Evolutionary conservation across 306 rosid species (phyloP), one percentile per base, ranked within the genome.

Genomic region (Pyrus bretschneideri): DNA sequence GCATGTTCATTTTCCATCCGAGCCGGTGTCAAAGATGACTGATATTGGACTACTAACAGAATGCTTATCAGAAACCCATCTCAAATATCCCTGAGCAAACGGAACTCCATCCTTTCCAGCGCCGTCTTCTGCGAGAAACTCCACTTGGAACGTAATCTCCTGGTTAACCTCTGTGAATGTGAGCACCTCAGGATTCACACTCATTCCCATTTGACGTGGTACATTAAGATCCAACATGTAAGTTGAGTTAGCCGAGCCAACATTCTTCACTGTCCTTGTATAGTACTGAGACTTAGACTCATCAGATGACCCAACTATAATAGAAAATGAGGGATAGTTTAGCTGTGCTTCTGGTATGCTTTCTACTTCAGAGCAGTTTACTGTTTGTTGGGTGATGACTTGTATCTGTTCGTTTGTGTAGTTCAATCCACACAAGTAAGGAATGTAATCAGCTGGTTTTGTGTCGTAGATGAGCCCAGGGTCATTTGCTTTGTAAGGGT

Each of bases 401-500:
- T 77, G 74, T 59, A 88, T 79, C 78, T 87, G 70, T 63, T 12
- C 44, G 70, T 85, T 82, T 2, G 86, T 77, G 84, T 91, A 84
- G 15, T 69, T 72, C 82, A 91, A 83, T 27, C 90, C 90, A 54
- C 93, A 88, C 25, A 91, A 76, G 79, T 82, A 91, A 22, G 90
- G 85, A 57, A 87, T 66, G 70, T 88, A 91, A 70, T 88, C 91
- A 2, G 54, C 78, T 0, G 90, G 79, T 30, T 78, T 12, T 9
- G 84, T 45, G 9, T 88, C 91, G 35, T 88, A 88, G 67, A 88
- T 66, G 44, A 88, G 89, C 13, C 91, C 91, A 0, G 88, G 93
- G 73, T 91, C 72, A 9, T 82, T 79, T 60, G 93, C 93, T 75
- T 73, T 85, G 2, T 15, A 15, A 1, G 93, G 93, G 81, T 91